Conservation (phyloP, 441 rosid species). For the Gossypium aridum region DNA sequence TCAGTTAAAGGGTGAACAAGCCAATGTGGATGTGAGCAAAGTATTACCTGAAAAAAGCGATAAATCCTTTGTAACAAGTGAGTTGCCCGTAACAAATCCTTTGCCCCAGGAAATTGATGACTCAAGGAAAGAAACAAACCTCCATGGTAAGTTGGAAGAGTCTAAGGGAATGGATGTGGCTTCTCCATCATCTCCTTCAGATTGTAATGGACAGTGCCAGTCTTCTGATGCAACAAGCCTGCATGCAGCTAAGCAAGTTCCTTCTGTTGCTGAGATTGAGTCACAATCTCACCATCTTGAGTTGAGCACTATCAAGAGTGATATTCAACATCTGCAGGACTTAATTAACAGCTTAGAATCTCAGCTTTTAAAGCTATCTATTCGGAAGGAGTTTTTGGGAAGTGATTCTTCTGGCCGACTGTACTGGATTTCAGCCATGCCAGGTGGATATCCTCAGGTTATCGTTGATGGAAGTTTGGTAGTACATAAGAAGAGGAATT, state of each 20-base stretch:
- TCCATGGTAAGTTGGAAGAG: conserved; percentile 29
- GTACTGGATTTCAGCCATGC: conserved; percentile 75
- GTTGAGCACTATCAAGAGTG: conserved; percentile 47
- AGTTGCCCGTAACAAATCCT: conserved; percentile 32
- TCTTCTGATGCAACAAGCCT: conserved; percentile 26
- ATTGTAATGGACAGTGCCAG: conserved; percentile 27
- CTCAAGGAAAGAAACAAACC: conserved; percentile 26
- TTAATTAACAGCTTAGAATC: conserved; percentile 51
- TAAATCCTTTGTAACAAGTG: conserved; percentile 28
- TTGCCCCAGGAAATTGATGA: conserved; percentile 28
- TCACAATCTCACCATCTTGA: conserved; percentile 49
- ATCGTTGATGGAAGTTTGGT: conserved; percentile 75
- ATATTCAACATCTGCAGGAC: conserved; percentile 51
- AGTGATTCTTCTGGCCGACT: conserved; percentile 73
- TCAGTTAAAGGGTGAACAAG: conserved; percentile 24
- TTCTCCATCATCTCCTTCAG: conserved; percentile 16
- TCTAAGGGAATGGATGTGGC: conserved; percentile 22
- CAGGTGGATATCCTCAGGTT: conserved; percentile 43
- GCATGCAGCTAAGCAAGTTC: conserved; percentile 29
- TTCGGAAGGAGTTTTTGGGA: conserved; percentile 88
- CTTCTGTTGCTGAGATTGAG: conserved; percentile 42
- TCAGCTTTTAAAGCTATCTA: conserved; percentile 59
- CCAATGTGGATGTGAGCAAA: conserved; percentile 23
- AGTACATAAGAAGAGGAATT: conserved; percentile 31
- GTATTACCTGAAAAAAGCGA: conserved; percentile 27